Evolutionary conservation across 805 yeast genomes (phyloP), one percentile per base, ranked within the genome.

Genomic region (Spathaspora boniae): DNA sequence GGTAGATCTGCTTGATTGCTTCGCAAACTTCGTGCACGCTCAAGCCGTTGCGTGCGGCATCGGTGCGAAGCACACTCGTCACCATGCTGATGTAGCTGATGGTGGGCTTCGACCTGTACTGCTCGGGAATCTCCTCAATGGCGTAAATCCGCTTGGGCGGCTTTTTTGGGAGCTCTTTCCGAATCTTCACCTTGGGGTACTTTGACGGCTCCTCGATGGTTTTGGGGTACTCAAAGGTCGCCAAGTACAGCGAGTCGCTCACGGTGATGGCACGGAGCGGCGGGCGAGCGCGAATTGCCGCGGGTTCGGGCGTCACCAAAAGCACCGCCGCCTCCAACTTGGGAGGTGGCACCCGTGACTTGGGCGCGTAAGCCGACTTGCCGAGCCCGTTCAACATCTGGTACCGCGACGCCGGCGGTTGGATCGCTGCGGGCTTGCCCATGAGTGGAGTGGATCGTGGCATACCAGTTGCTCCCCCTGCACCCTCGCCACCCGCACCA

Each of bases 81-180:
- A 93, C 82, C 51, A 93, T 68, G 27, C 81, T 78, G 14, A 94
- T 86, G 54, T 86, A 85, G 1, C 95, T 82, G 33, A 79, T 70
- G 8, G 80, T 72, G 1, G 98, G 98, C 55, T 91, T 93, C 9
- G 79, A 72, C 47, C 96, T 73, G 57, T 76, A 87, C 58, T 85
- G 87, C 39, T 76, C 85, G 1, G 98, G 98, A 31, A 91, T 87
- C 49, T 88, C 96, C 37, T 87, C 95, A 14, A 80, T 62, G 3
- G 79, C 68, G 53, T 85, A 88, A 4, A 80, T 76, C 45, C 75
- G 80, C 53, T 82, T 82, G 4, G 76, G 67, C 17, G 67, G 68
- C 37, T 68, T 72, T 34, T 47, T 55, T 68, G 76, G 24, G 72
- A 62, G 31, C 40, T 61, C 62, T 27, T 50, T 53, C 26, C 51